Base-by-base conservation (phyloP, 192 early-diverging fungal species). In the Umbelopsis sp. region DNA sequence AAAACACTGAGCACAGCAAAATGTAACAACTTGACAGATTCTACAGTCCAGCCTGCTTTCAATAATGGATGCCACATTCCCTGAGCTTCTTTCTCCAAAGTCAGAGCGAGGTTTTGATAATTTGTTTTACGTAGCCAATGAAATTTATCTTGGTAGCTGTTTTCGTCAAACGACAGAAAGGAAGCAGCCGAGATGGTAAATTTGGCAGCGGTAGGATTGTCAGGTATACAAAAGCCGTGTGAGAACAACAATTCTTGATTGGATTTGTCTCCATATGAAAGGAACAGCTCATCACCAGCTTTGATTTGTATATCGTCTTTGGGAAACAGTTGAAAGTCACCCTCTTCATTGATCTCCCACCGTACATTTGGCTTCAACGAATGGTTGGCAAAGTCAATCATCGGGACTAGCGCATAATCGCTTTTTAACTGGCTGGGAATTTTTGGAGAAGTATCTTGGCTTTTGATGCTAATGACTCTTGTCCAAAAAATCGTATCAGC, bases 361-460 rank as follows among this genome's bases (percentile, higher is more conserved):
- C 86, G 79, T 15, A 89, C 78, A 30, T 82, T 83, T 11, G 87
- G 80, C 6, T 49, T 44, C 4, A 71, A 23, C 0, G 87, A 80
- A 73, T 92, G 91, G 68, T 92, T 92, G 27, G 88, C 88, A 76
- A 92, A 88, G 76, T 92, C 91, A 47, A 92, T 76, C 16, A 87
- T 82, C 11, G 91, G 91, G 9, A 91, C 83, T 74, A 92, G 65
- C 48, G 84, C 84, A 47, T 81, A 76, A 64, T 90, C 87, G 55
- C 74, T 77, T 21, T 20, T 18, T 27, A 7, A 33, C 11, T 44
- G 47, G 3, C 25, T 9, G 0, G n/a, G 27, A 55, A 16, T 27
- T 3, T 72, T 51, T 22, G 61, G 46, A 1, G 71, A 46, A 18
- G 70, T 71, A 49, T 73, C 49, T 37, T 83, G 76, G 35, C 80